Evolutionary conservation across 2,329 filamentous ascomycete species (phyloP).

Genomic region (Colletotrichum lupini): DNA sequence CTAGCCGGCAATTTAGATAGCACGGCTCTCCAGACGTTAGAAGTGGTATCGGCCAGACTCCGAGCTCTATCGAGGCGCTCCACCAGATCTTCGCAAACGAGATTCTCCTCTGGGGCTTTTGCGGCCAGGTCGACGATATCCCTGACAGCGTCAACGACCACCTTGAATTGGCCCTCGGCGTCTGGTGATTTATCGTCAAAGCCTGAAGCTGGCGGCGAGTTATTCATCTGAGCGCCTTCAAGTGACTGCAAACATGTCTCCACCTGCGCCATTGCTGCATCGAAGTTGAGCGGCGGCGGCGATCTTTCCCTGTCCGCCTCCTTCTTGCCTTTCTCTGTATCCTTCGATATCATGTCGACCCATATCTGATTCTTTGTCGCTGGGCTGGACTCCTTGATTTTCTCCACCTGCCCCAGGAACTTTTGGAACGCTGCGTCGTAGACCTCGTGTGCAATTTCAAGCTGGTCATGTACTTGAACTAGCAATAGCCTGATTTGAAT

Average conservation of each 20-base stretch:
- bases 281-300: neutral
- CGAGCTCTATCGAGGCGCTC: slow-evolving; percentile 1
- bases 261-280: slow-evolving; percentile 6
- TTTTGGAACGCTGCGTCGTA: neutral
- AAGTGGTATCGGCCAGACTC: neutral
- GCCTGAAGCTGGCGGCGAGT: neutral
- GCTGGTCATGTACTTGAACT: slow-evolving; percentile 9
- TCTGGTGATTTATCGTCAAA: neutral
- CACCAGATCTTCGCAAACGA: slow-evolving; percentile 5
- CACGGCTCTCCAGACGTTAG: neutral
- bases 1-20: neutral
- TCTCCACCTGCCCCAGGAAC: neutral
- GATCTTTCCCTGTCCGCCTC: neutral
- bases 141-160: slow-evolving; percentile 16
- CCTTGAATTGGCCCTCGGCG: slow-evolving; percentile 4
- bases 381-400: neutral
- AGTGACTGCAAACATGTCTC: slow-evolving; percentile 16
- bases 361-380: slow-evolving; percentile 17
- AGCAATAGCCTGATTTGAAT: slow-evolving; percentile 17
- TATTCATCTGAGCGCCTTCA: neutral
- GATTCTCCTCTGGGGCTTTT: neutral
- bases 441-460: slow-evolving; percentile 17
- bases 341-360: slow-evolving; percentile 10
- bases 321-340: neutral
- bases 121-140: slow-evolving; percentile 5